Conservation (phyloP, 371 early-diverging fungal genomes). For the Blakeslea trispora region DNA sequence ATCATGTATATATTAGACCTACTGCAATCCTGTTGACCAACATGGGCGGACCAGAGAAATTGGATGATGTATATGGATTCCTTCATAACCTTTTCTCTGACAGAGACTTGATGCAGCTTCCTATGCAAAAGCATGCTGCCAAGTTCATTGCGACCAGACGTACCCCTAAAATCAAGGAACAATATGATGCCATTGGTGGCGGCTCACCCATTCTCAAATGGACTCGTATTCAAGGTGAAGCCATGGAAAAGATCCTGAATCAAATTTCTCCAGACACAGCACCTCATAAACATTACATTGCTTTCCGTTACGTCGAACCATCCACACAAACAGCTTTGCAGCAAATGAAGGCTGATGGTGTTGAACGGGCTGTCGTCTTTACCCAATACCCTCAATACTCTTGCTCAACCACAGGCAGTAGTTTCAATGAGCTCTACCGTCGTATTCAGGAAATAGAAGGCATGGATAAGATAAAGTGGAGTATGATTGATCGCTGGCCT, state of each 20-base stretch:
- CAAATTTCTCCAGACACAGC: conserved; percentile 79
- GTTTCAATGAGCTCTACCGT: conserved; percentile 86
- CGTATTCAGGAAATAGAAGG: conserved; percentile 57
- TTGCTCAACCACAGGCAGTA: conserved; percentile 94
- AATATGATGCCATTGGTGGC: conserved; percentile 93
- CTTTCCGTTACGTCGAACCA: conserved; percentile 91
- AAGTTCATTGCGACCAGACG: conserved; percentile 83
- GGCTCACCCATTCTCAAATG: conserved; percentile 91
- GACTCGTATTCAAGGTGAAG: conserved; percentile 86
- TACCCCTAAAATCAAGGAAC: conserved; percentile 84
- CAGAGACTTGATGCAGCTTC: conserved; percentile 90
- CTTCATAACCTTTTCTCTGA: conserved; percentile 90
- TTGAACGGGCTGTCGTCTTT: conserved; percentile 87
- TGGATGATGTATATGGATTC: conserved; percentile 82
- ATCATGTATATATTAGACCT: conserved; percentile 26
- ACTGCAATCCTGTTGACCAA: conserved; percentile 91
- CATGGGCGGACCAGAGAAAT: conserved; percentile 89
- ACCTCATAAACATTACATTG: conserved; percentile 91
- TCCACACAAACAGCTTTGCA: conserved; percentile 73
- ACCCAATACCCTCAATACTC: conserved; percentile 97
- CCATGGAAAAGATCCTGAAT: conserved; percentile 80
- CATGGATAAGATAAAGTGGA: conserved; percentile 78
- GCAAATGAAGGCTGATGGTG: conserved; percentile 81
- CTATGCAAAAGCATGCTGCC: conserved; percentile 76
- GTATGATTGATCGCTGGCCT: conserved; percentile 93